Evolutionary conservation across 2,329 filamentous ascomycete genomes (phyloP).

Genomic region (Pseudocercospora fijiensis): DNA sequence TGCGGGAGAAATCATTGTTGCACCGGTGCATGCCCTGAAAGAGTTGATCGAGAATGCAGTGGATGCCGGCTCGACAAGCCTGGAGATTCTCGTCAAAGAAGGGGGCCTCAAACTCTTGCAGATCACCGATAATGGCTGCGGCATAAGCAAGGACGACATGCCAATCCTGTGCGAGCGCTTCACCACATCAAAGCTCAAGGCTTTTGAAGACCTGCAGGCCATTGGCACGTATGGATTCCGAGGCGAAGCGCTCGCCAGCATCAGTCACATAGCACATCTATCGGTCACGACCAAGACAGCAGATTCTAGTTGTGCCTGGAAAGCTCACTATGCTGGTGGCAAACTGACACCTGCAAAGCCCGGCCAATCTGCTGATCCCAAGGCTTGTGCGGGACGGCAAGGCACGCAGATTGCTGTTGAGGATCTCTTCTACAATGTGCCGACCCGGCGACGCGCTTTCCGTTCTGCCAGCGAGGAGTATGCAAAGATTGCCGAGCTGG

Average conservation of each 20-base stretch:
- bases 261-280: constrained; percentile 96
- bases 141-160: constrained; percentile 90
- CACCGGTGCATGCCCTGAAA: constrained; percentile 92
- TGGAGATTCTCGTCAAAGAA: constrained; percentile 92
- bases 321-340: constrained; percentile 81
- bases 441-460: constrained; percentile 83
- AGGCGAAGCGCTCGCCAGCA: constrained; percentile 92
- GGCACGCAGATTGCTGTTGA: constrained; percentile 95
- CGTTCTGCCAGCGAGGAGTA: constrained; percentile 91
- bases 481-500: constrained; percentile 94
- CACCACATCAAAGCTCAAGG: constrained; percentile 92
- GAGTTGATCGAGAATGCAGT: constrained; percentile 96
- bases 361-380: constrained; percentile 81
- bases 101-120: constrained; percentile 92
- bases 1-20: constrained; percentile 96
- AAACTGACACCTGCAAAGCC: constrained; percentile 80
- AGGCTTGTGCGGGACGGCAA: constrained; percentile 78
- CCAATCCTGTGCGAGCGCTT: constrained; percentile 92
- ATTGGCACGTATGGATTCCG: constrained; percentile 98
- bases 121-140: constrained; percentile 95
- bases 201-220: constrained; percentile 84
- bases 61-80: constrained; percentile 87
- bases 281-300: constrained; percentile 92
- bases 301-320: constrained; percentile 84
- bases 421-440: constrained; percentile 95